Base-by-base conservation (phyloP, 2,329 filamentous ascomycete genomes). In the Dichotomopilus funicola region DNA sequence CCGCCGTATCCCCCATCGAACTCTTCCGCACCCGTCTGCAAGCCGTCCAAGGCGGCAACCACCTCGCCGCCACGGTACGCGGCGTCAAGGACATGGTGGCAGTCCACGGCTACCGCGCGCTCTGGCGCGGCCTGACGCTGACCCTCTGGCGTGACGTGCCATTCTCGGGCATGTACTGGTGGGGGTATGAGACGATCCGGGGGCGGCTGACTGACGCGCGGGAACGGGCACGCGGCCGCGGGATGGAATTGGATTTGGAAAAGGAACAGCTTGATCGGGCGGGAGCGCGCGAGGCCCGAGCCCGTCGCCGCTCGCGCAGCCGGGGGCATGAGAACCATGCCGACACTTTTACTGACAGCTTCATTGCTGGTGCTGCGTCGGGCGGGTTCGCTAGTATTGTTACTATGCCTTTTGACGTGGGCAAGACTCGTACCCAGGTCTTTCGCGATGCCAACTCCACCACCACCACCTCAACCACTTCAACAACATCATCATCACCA, bases 141-240 rank as follows among this genome's bases (percentile, higher is more conserved):
- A 97, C 92, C 0, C 80, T 99, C 56, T 99, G 94, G 94, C 82
- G 94, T 61, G 94, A 99, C 67, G 94, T 97, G 0, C 94, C 94
- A 0, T 99, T 99, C 67, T 97, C 92, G 0, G 94, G 88, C 3
- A 81, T 99, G 45, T 99, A 99, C 75, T 99, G 94, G 94, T 95
- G 88, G 85, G 92, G 94, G 10, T 99, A 99, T 69, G 94, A 99
- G 74, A 84, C 82, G 13, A 85, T 92, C 54, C 84, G 91, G 52
- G 83, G 85, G 31, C 74, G 75, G 51, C 72, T 97, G 55, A 87
- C 85, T 1, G 85, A 91, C 63, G 72, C 82, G 49, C 84, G 91
- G 61, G 81, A 79, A 67, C 73, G 75, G 50, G 68, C 71, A 31
- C 70, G 74, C 33, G 0, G 72, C 73, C 27, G 27, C 10, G 36